phyloP scores from a whole-genome alignment of 495 filamentous ascomycete species.

The Penicillium coffeae region DNA sequence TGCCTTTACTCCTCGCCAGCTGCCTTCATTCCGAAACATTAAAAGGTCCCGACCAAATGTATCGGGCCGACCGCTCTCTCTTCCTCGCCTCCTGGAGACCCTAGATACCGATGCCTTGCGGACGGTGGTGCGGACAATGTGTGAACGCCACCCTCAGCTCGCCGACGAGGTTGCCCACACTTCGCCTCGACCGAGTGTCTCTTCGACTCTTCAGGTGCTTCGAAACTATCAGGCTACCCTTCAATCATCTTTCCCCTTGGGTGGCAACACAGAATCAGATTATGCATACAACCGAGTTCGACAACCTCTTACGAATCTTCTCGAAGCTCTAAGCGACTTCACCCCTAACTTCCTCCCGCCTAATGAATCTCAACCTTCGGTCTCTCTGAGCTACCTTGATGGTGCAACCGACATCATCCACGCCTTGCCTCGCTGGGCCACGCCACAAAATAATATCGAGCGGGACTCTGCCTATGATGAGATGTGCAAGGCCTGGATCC shows the following conservation, averaged over 20 bases:
- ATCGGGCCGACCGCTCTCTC: constrained; percentile 71
- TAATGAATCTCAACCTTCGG: constrained; percentile 72
- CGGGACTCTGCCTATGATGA: constrained; percentile 95
- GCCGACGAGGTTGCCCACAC: constrained; percentile 77
- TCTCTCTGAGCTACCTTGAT: constrained; percentile 82
- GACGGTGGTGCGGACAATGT: constrained; percentile 77
- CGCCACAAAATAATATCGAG: constrained; percentile 78
- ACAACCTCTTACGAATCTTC: constrained; percentile 70
- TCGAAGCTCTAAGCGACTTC: constrained; percentile 89
- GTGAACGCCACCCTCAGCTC: constrained; percentile 75
- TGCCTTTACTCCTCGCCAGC: constrained; percentile 59
- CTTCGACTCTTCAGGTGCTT: constrained; percentile 74
- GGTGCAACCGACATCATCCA: constrained; percentile 87
- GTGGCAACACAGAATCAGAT: constrained; percentile 75
- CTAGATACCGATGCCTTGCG: constrained; percentile 79
- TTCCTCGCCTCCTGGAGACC: constrained; percentile 85
- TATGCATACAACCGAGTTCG: constrained; percentile 94
- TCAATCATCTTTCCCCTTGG: constrained; percentile 80
- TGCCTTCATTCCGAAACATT: constrained; percentile 61
- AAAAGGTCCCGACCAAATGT: constrained; percentile 66
- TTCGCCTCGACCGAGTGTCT: constrained; percentile 78
- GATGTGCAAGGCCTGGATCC: constrained; percentile 85
- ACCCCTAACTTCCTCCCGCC: constrained; percentile 94
- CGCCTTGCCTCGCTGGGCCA: constrained; percentile 80
- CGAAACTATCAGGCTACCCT: constrained; percentile 74